Evolutionary conservation across 441 rosid genomes (phyloP).

Genomic region (Geranium incanum): DNA sequence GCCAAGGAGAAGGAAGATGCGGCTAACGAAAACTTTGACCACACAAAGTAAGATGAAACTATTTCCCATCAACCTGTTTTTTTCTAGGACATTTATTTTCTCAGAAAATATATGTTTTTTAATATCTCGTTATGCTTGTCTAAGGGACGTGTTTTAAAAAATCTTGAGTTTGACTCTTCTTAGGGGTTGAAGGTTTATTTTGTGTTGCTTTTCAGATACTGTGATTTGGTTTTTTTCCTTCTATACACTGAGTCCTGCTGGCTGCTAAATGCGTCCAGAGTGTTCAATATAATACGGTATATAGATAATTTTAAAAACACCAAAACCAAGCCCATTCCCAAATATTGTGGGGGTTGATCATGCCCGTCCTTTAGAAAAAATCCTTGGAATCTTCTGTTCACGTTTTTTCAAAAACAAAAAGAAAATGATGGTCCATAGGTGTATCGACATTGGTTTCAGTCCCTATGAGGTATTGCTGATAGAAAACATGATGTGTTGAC

Average conservation of each 20-base stretch:
- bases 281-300: neutral
- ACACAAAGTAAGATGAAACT: conserved; percentile 55
- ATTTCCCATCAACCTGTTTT: conserved; percentile 8
- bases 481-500: too few species aligned
- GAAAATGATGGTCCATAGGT: neutral
- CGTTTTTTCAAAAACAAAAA: neutral
- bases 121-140: neutral
- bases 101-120: neutral
- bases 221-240: neutral
- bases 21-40: conserved; percentile 40
- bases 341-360: neutral
- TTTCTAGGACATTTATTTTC: neutral
- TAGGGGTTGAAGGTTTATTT: neutral
- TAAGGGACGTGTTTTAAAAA: neutral
- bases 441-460: neutral
- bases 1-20: conserved; percentile 76
- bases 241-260: neutral
- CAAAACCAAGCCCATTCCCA: neutral
- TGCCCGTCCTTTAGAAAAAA: neutral
- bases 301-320: neutral
- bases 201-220: neutral
- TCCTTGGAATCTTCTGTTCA: neutral
- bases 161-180: neutral
- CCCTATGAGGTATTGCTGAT: too few species aligned
- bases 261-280: neutral